A percentile compares a stretch with the other conserved stretches of the same genome.
Evolutionary conservation across 1,284 basidiomycete species (phyloP).

Genomic region (Ganoderma lingzhi): DNA sequence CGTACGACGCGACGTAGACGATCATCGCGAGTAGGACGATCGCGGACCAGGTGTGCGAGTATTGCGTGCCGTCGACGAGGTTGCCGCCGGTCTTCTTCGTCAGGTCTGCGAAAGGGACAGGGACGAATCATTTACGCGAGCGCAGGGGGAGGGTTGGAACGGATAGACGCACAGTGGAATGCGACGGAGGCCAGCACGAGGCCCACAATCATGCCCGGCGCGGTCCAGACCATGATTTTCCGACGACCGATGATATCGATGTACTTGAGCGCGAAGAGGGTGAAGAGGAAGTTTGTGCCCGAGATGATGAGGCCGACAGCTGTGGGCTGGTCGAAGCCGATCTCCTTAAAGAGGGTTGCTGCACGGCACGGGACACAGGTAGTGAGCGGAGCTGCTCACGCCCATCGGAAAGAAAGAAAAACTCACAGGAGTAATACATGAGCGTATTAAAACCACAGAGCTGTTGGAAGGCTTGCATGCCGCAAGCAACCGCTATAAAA

Average conservation of each 20-base stretch:
- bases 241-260: conserved; percentile 84
- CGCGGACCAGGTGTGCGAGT: conserved; percentile 71
- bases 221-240: conserved; percentile 78
- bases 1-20: conserved; percentile 85
- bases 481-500: conserved; percentile 71
- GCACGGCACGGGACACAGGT: no score
- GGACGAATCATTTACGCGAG: neutral
- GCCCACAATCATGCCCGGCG: conserved; percentile 82
- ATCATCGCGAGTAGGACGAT: conserved; percentile 84
- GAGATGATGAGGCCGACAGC: conserved; percentile 83
- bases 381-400: neutral
- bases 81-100: conserved; percentile 73
- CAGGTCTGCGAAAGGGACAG: conserved; percentile 55
- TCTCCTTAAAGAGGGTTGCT: conserved; percentile 81
- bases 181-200: conserved; percentile 76
- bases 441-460: conserved; percentile 75
- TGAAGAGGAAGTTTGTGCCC: conserved; percentile 85
- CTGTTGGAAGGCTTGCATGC: conserved; percentile 86
- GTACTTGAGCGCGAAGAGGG: conserved; percentile 82
- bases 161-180: conserved; percentile 73
- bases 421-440: conserved; percentile 71
- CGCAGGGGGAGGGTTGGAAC: neutral
- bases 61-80: conserved; percentile 69
- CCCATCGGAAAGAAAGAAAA: neutral
- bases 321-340: conserved; percentile 84